Evolutionary conservation across 257 asterid species (phyloP).

Genomic region (Capsicum rhomboideum): DNA sequence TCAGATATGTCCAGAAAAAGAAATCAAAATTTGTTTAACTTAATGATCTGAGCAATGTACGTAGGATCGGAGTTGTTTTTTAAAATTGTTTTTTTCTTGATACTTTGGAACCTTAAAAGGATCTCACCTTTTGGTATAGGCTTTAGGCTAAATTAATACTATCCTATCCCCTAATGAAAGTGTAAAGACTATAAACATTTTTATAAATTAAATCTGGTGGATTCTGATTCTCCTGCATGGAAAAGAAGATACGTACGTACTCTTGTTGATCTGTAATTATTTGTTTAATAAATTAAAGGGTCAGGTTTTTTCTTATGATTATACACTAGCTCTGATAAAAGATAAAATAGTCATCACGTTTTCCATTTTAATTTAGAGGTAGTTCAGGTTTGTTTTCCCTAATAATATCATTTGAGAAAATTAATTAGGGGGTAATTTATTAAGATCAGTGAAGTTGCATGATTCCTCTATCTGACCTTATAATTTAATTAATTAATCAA

Average conservation of each 20-base stretch:
- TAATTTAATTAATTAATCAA: background rate
- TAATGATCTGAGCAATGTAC: background rate
- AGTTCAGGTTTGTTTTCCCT: background rate
- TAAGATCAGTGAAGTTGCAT: background rate
- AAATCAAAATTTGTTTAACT: background rate
- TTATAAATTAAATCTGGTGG: background rate
- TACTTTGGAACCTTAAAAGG: conserved; percentile 5
- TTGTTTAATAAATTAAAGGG: background rate
- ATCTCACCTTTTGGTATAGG: conserved; percentile 1
- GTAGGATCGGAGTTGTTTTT: background rate
- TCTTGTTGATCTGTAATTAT: background rate
- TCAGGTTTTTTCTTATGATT: background rate
- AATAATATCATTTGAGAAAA: background rate
- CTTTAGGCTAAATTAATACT: background rate
- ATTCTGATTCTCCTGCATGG: background rate
- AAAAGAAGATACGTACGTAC: background rate
- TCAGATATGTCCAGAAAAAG: background rate
- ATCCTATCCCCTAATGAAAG: background rate
- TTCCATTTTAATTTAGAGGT: background rate
- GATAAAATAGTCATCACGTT: background rate
- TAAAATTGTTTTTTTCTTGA: background rate
- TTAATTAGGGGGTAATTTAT: background rate
- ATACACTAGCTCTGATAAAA: background rate
- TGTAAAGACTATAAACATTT: background rate
- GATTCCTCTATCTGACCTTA: background rate